Evolutionary conservation across 2,329 filamentous ascomycete genomes (phyloP).

Genomic region (Grosmannia huntii): DNA sequence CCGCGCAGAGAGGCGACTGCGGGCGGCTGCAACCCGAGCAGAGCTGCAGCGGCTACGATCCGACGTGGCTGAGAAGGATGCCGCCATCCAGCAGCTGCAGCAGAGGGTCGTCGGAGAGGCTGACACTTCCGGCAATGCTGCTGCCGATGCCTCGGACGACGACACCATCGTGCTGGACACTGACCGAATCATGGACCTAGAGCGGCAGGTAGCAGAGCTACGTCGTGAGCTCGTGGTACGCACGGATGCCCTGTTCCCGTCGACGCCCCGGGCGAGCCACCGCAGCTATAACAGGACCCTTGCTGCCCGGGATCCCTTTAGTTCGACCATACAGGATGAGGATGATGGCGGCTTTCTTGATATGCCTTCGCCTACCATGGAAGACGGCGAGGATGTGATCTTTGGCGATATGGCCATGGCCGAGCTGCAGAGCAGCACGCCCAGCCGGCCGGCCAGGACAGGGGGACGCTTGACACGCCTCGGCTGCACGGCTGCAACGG

Average conservation of each 20-base stretch:
- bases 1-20: conserved; percentile 30
- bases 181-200: conserved; percentile 23
- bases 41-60: conserved; percentile 36
- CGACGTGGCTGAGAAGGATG: conserved; percentile 36
- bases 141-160: conserved; percentile 14
- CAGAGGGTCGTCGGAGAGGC: background rate
- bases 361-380: background rate
- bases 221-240: conserved; percentile 16
- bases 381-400: conserved; percentile 15
- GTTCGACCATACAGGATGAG: conserved; percentile 9
- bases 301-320: conserved; percentile 34
- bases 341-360: conserved; percentile 22
- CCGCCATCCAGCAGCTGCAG: conserved; percentile 29
- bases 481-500: conserved; percentile 1
- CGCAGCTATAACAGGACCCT: conserved; percentile 36
- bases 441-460: conserved; percentile 19
- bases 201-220: conserved; percentile 22
- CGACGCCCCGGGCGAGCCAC: conserved; percentile 13
- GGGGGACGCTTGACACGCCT: conserved; percentile 14
- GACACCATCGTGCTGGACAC: conserved; percentile 37
- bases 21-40: conserved; percentile 23
- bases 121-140: background rate
- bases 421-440: conserved; percentile 39
- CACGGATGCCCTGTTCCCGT: conserved; percentile 4
- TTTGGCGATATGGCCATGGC: conserved; percentile 40